Base-by-base conservation (phyloP, 257 asterid species). In the Gardenia jasminoides region DNA sequence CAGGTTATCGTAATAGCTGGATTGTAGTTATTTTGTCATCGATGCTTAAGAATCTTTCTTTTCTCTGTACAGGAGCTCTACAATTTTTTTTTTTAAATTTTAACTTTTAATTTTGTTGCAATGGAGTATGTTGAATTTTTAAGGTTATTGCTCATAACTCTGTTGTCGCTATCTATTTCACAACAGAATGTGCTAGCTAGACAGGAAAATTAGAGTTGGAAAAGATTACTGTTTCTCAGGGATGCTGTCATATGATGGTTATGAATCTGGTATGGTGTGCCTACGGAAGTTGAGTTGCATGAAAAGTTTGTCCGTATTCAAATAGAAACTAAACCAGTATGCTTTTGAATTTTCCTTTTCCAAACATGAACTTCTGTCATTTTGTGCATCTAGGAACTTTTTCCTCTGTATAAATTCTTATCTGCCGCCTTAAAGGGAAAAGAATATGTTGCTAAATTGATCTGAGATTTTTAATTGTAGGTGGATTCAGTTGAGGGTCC, bases 401-500 rank as follows among this genome's bases (percentile, higher is more conserved):
- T n/a, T 4, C 1, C 10, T 59, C 31, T 12, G 2, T 61, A 24
- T n/a, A 8, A 59, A 24, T n/a, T 61, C 31, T n/a, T n/a, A 61
- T 61, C 66, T 24, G 66, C 78, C 20, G 1, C 39, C 77, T 70
- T 31, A 48, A 76, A 66, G 76, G 62, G 22, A 15, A 33, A 48
- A 66, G 8, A 54, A 75, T 31, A 74, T 65, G 54, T 66, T 77
- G 70, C 83, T 90, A 79, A 83, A 47, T 44, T 69, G 58, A 70
- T 72, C 26, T 77, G 70, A 8, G 54, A 78, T 69, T 65, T 61
- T 76, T 16, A 67, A 78, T 84, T 88, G 87, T 84, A 96, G 99
- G 98, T 96, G 24, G 99, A 96, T 86, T 96, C 98, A 78, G 99
- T 93, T 61, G 99, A 96, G 88, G 99, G 99, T 83, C 99, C 99